Base-by-base conservation (phyloP, 805 yeast genomes). In the Sugiyamaella mastotermitis region DNA sequence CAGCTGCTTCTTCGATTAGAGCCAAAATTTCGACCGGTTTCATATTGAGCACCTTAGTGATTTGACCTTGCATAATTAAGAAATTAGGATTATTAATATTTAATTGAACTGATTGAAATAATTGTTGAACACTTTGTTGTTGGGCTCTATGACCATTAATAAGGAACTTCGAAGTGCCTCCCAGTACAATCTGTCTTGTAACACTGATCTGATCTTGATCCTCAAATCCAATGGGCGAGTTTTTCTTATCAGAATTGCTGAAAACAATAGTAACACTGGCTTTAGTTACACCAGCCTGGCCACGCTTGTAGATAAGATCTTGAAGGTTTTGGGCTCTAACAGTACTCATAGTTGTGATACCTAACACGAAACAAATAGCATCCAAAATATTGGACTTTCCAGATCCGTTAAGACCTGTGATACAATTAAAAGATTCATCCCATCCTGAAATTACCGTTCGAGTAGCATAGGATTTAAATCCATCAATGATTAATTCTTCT, bases 281-380 rank as follows among this genome's bases (percentile, higher is more conserved):
- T 57, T 86, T 88, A 1, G 97, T 88, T 10, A 90, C 90, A 48
- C 97, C 97, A 0, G 98, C 97, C 58, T 92, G 98, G 9, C 98
- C 98, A 51, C 97, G 76, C 53, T 92, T 92, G 59, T 92, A 92
- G 35, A 92, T 92, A 56, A 92, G 73, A 60, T 92, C 99, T 55
- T 90, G 97, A 28, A 88, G 66, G 55, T 81, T 88, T 4, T 86
- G 80, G 0, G 98, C 99, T 56, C 99, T 71, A 19, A 94, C 96
- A 0, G 95, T 83, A n/a, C 84, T 59, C 92, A 90, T 87, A 9
- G 94, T 78, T 1, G 95, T 80, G 43, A 92, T 88, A 39, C 99
- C 99, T 23, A 92, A 69, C n/a, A 94, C 99, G 61, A 92, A 92
- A 62, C 98, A 92, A 41, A 92, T 90, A 40, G 99, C 95, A 61